Percentiles rank a stretch among this genome's conserved stretches.
phyloP scores from a whole-genome alignment of 2,329 filamentous ascomycete species.

The Chaetomiaceae sp. region DNA sequence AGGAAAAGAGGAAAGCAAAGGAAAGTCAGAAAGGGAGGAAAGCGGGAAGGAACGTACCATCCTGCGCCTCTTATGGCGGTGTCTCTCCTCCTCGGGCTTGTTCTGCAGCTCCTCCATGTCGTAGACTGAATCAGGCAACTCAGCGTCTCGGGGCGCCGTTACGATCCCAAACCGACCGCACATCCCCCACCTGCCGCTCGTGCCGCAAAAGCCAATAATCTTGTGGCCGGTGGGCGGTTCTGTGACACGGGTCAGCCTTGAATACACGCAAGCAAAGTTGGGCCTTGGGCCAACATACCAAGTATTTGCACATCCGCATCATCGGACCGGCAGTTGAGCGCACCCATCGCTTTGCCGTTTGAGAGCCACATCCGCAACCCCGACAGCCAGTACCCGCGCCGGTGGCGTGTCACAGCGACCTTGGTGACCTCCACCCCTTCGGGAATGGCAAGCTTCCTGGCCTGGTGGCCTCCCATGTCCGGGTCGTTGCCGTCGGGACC shows the following conservation, averaged over 20 bases:
- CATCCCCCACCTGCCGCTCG: slow-evolving; percentile 28
- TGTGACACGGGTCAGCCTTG: slow-evolving; percentile 11
- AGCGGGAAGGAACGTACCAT: background rate
- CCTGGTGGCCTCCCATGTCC: slow-evolving; percentile 32
- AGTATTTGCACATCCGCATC: background rate
- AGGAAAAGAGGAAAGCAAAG: too few relatives aligned
- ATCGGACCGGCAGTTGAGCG: slow-evolving; percentile 3
- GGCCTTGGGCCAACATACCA: slow-evolving; percentile 11
- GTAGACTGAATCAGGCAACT: slow-evolving; percentile 39
- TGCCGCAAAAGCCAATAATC: slow-evolving; percentile 45
- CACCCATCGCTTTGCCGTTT: slow-evolving; percentile 17
- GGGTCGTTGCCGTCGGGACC: slow-evolving; percentile 14
- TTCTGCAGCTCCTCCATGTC: slow-evolving; percentile 41
- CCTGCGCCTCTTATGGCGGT: slow-evolving; percentile 4
- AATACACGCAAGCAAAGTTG: too few relatives aligned
- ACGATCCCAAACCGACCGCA: slow-evolving; percentile 45
- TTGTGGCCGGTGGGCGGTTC: slow-evolving; percentile 29
- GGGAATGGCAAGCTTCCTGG: slow-evolving; percentile 26
- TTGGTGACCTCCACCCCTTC: slow-evolving; percentile 29
- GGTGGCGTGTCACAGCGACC: slow-evolving; percentile 31
- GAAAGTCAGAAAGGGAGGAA: background rate
- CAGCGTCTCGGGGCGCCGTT: slow-evolving; percentile 37
- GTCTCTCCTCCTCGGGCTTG: slow-evolving; percentile 9
- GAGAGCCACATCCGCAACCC: slow-evolving; percentile 21
- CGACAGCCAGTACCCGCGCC: background rate